Base-by-base conservation (phyloP, 768 basidiomycete species). In the Agaricus sinodeliciosus region DNA sequence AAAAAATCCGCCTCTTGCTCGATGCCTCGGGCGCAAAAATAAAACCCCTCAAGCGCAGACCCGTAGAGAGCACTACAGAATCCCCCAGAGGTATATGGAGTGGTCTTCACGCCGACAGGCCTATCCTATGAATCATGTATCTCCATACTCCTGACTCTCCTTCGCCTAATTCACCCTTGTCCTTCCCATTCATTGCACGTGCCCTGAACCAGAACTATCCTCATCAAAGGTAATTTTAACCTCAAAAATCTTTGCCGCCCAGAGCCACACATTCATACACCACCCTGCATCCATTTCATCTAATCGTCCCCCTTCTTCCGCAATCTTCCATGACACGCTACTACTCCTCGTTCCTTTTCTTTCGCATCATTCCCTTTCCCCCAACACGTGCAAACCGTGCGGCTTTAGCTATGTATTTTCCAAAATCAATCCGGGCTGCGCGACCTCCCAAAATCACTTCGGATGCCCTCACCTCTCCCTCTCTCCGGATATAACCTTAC, bases 11-110 rank as follows among this genome's bases (percentile, higher is more conserved):
- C 58, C 80, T 95, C 26, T 73, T 94, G 37, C 80, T 95, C 45
- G 90, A 92, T 67, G 82, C 92, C 31, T 92, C 90, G 5, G 93
- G 93, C 19, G 81, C 85, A 42, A 89, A 90, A 69, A 92, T 94
- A 53, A 84, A 82, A 64, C 75, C 84, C 12, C 70, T 94, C 62
- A 91, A 92, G 65, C 79, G 85, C 59, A 76, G 81, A 55, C 74
- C 78, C 15, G 85, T 95, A 26, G 82, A 89, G 73, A 90, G 87
- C 62, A 80, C 78, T 26, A 83, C 85, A 46, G 87, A 90, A 70
- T 78, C 89, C 15, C 76, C 88, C 9, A 82, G 92, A 65, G 92
- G 92, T 49, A 89, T 94, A 58, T 94, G 90, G 91, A 88, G 85
- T 64, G 90, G 91, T 16, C 69, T 94, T 57, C 92, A 94, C 60